phyloP scores from a whole-genome alignment of 129 eudicot genomes.

The Deinandra increscens region DNA sequence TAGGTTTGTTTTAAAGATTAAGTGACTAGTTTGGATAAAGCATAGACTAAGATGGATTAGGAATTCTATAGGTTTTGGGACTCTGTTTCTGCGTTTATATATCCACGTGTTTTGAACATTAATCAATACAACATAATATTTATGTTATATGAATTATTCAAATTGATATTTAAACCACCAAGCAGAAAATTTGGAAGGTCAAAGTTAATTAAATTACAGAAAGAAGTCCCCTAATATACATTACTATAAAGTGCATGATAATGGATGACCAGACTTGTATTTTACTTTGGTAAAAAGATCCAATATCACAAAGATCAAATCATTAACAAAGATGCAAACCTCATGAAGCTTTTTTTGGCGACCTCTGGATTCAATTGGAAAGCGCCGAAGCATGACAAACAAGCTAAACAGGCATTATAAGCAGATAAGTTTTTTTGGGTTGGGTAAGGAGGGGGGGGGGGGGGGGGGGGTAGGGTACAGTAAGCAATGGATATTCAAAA shows the following conservation, averaged over 20 bases:
- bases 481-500: background rate
- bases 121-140: background rate
- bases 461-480: background rate
- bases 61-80: background rate
- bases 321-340: constrained; percentile 30
- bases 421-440: constrained; percentile 5
- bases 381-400: constrained; percentile 64
- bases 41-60: background rate
- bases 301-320: background rate
- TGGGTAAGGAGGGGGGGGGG: background rate
- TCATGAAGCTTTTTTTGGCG: constrained; percentile 71
- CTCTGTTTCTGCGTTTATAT: background rate
- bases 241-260: background rate
- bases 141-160: too few relatives aligned
- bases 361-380: constrained; percentile 80
- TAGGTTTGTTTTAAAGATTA: too few relatives aligned
- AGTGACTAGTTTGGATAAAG: background rate
- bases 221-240: background rate
- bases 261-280: background rate
- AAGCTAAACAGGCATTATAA: constrained; percentile 35
- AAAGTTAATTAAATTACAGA: background rate
- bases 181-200: background rate
- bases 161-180: background rate
- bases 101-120: background rate
- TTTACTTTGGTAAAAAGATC: background rate